Evolutionary conservation across 2,329 filamentous ascomycete genomes (phyloP).

Genomic region (Paraconiothyrium brasiliense): DNA sequence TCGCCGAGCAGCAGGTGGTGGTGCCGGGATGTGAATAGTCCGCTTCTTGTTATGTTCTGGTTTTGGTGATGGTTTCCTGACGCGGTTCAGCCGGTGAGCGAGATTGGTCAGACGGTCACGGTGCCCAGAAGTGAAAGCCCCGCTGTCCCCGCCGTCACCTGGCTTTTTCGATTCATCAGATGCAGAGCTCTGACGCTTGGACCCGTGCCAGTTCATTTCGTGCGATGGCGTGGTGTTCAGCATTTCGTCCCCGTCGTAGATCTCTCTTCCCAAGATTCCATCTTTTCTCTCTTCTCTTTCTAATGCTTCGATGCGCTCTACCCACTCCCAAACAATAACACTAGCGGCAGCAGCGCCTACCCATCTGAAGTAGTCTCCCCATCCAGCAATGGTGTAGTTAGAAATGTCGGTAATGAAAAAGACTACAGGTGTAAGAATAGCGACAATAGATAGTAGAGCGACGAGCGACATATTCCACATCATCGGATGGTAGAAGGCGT

Average conservation of each 20-base stretch:
- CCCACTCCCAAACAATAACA: constrained; percentile 99
- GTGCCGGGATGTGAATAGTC: constrained; percentile 46
- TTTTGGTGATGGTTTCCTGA: constrained; percentile 38
- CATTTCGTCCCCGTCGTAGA: constrained; percentile 96
- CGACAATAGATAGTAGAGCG: constrained; percentile 77
- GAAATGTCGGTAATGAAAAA: constrained; percentile 94
- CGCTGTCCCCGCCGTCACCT: constrained; percentile 35
- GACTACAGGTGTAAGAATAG: constrained; percentile 88
- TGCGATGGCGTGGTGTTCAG: constrained; percentile 72
- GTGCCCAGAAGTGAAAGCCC: constrained; percentile 38
- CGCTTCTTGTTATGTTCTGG: constrained; percentile 43
- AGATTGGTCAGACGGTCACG: constrained; percentile 36
- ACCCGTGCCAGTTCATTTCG: constrained; percentile 61
- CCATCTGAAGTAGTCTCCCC: constrained; percentile 96
- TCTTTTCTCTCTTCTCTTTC: constrained; percentile 95
- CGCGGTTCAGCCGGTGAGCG: constrained; percentile 40
- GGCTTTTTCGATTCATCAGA: constrained; percentile 45
- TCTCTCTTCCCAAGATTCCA: constrained; percentile 86
- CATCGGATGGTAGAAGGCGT: constrained; percentile 87
- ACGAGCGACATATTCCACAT: constrained; percentile 91
- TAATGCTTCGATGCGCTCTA: constrained; percentile 90
- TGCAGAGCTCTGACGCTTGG: constrained; percentile 50
- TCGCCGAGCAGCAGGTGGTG: constrained; percentile 38
- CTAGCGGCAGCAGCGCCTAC: constrained; percentile 94
- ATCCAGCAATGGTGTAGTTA: constrained; percentile 83